These are phyloP conservation scores for Claviceps spartinae DNA, from an alignment of 2,329 filamentous ascomycete species.

Conservation along the genomic window DNA sequence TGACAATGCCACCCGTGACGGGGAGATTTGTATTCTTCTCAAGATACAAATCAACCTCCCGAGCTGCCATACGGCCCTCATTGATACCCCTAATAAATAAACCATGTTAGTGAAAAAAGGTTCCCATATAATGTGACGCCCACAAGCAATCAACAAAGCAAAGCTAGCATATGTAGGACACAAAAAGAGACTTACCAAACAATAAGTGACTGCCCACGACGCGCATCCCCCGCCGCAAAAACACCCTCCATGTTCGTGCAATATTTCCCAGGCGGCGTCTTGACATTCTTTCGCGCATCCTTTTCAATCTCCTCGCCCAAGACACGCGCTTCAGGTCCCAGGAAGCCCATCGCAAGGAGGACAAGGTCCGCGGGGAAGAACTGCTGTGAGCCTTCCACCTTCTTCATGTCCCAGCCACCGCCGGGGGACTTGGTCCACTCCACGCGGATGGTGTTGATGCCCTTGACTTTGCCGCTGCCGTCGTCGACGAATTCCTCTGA, in stretches of 20 bases:
- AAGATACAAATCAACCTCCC: constrained; percentile 82
- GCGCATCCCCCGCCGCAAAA: constrained; percentile 90
- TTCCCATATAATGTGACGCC: not conserved
- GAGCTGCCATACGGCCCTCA: constrained; percentile 82
- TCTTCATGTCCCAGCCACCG: constrained; percentile 98
- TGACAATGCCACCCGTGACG: constrained; percentile 85
- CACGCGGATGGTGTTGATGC: constrained; percentile 89
- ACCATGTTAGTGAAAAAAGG: not conserved
- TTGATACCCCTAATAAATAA: constrained; percentile 65
- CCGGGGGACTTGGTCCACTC: constrained; percentile 87
- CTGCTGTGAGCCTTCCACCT: constrained; percentile 81
- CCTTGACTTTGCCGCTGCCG: constrained; percentile 75
- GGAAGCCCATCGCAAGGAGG: constrained; percentile 91
- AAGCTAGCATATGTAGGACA: not conserved
- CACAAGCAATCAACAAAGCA: no score
- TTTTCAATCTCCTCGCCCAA: constrained; percentile 82
- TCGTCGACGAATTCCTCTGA: constrained; percentile 92
- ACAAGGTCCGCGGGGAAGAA: constrained; percentile 96
- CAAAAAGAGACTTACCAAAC: constrained; percentile 60
- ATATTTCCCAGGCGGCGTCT: constrained; percentile 81
- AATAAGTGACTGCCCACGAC: constrained; percentile 87
- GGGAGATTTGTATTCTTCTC: constrained; percentile 68
- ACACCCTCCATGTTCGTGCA: constrained; percentile 77
- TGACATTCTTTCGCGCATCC: constrained; percentile 88
- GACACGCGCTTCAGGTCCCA: constrained; percentile 81